A percentile compares a stretch with the other conserved stretches of the same genome.
Evolutionary conservation across 495 filamentous ascomycete species (phyloP).

Genomic region (Patellaria atrata): DNA sequence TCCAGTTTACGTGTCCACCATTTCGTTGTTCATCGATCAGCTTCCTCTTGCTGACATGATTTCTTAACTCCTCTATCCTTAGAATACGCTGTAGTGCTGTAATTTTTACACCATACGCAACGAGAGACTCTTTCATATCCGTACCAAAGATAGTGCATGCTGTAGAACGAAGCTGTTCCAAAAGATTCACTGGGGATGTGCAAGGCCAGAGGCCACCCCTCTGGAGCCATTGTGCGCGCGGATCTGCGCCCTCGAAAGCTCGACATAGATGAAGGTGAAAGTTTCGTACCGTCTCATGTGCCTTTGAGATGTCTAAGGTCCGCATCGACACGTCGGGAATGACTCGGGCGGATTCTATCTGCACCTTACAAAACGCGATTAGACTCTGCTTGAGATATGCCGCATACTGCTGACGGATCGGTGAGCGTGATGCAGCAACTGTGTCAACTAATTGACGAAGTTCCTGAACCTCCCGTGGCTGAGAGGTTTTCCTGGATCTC

Average conservation of each 20-base stretch:
- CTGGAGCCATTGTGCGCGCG: constrained; percentile 33
- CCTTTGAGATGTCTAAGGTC: too few relatives aligned
- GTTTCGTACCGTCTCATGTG: too few relatives aligned
- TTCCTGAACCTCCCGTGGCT: too few relatives aligned
- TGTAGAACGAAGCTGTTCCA: constrained; percentile 38
- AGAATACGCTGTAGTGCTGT: constrained; percentile 34
- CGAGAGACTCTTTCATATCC: constrained; percentile 32
- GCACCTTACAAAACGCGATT: constrained; percentile 3
- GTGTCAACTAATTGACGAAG: too few relatives aligned
- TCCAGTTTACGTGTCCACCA: constrained; percentile 39
- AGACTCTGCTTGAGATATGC: constrained; percentile 6
- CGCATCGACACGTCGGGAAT: too few relatives aligned
- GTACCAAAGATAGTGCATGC: constrained; percentile 22
- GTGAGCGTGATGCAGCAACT: too few relatives aligned
- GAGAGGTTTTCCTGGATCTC: too few relatives aligned
- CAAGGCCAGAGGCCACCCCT: constrained; percentile 38
- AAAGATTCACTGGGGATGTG: constrained; percentile 33
- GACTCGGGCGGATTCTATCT: too few relatives aligned
- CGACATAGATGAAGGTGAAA: too few relatives aligned
- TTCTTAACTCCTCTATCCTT: constrained; percentile 24
- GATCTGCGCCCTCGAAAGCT: constrained; percentile 22
- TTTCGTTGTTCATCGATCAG: constrained; percentile 15
- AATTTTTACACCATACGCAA: constrained; percentile 30
- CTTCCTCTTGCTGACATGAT: constrained; percentile 8
- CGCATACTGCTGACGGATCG: constrained; percentile 4